Percentiles rank a stretch among this genome's conserved stretches.
phyloP scores from a whole-genome alignment of 495 filamentous ascomycete genomes.

The Penicillium antarcticum region DNA sequence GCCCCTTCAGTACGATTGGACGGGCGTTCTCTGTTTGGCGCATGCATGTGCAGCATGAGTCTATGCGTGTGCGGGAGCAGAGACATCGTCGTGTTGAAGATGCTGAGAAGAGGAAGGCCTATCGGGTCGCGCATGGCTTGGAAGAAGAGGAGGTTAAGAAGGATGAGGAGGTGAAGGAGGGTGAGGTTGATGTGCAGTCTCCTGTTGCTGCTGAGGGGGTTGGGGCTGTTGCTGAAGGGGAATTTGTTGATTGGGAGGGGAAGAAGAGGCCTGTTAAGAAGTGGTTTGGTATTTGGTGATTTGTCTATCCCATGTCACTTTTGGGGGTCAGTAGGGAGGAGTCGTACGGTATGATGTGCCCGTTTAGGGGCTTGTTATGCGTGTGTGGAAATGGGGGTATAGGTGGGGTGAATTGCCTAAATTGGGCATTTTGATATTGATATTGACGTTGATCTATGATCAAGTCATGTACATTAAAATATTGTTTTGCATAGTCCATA shows the following conservation, averaged over 20 bases:
- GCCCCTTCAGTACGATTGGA: slow-evolving; percentile 59
- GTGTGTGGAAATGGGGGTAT: too few species aligned
- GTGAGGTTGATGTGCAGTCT: slow-evolving; percentile 28
- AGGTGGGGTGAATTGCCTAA: too few species aligned
- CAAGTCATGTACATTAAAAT: too few species aligned
- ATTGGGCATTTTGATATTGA: too few species aligned
- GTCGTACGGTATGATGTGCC: too few species aligned
- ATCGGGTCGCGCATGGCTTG: slow-evolving; percentile 78
- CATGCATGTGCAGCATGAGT: slow-evolving; percentile 63
- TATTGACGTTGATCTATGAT: too few species aligned
- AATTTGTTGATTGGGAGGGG: slow-evolving; percentile 41
- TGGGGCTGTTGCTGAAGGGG: slow-evolving; percentile 9
- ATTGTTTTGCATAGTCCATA: too few species aligned
- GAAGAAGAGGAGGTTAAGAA: slow-evolving; percentile 42
- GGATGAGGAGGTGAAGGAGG: slow-evolving; percentile 7
- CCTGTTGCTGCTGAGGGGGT: slow-evolving; percentile 21
- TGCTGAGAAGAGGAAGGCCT: slow-evolving; percentile 72
- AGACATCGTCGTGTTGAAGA: slow-evolving; percentile 68
- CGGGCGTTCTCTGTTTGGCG: slow-evolving; percentile 63
- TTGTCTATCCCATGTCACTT: not conserved
- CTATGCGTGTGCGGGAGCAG: slow-evolving; percentile 61
- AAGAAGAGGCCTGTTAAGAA: slow-evolving; percentile 54
- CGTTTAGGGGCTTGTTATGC: too few species aligned
- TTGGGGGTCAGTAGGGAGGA: too few species aligned
- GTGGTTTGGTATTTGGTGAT: slow-evolving; percentile 62